Conservation (phyloP, 805 yeast species). For the Nakazawaea ishiwadae region DNA sequence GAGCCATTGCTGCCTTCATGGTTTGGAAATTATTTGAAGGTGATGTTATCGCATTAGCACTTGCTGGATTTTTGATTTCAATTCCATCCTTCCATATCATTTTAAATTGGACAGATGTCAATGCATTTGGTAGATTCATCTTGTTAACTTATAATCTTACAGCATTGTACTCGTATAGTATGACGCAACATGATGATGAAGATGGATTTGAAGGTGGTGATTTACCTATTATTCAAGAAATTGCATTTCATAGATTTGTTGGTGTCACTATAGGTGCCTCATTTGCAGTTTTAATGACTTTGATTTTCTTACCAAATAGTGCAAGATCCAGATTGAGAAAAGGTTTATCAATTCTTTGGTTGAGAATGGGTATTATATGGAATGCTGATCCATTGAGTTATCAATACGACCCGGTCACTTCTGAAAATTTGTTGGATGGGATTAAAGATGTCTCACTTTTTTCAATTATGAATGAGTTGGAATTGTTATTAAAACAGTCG, state of each 20-base stretch:
- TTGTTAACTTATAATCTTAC: slow-evolving; percentile 75
- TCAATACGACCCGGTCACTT: slow-evolving; percentile 23
- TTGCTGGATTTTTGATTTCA: slow-evolving; percentile 41
- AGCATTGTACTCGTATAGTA: slow-evolving; percentile 68
- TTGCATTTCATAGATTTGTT: slow-evolving; percentile 73
- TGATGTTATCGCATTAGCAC: slow-evolving; percentile 45
- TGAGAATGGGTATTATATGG: slow-evolving; percentile 79
- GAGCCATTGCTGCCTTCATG: slow-evolving; percentile 57
- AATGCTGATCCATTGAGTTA: slow-evolving; percentile 64
- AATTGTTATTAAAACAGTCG: slow-evolving; percentile 59
- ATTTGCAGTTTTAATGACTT: slow-evolving; percentile 72
- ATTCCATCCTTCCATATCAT: slow-evolving; percentile 54
- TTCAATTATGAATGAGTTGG: slow-evolving; percentile 54
- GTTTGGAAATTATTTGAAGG: slow-evolving; percentile 59
- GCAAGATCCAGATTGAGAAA: slow-evolving; percentile 66
- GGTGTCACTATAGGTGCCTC: slow-evolving; percentile 70
- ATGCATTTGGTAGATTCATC: slow-evolving; percentile 66
- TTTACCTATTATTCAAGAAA: slow-evolving; percentile 61
- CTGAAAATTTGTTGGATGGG: slow-evolving; percentile 31
- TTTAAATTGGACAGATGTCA: slow-evolving; percentile 57
- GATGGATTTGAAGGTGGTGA: slow-evolving; percentile 66
- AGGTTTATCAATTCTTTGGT: slow-evolving; percentile 68
- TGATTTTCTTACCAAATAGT: slow-evolving; percentile 65
- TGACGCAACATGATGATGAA: slow-evolving; percentile 52
- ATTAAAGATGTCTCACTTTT: slow-evolving; percentile 39